Conservation (phyloP, 106 monocot genomes). For the Narthecium ossifragum region DNA sequence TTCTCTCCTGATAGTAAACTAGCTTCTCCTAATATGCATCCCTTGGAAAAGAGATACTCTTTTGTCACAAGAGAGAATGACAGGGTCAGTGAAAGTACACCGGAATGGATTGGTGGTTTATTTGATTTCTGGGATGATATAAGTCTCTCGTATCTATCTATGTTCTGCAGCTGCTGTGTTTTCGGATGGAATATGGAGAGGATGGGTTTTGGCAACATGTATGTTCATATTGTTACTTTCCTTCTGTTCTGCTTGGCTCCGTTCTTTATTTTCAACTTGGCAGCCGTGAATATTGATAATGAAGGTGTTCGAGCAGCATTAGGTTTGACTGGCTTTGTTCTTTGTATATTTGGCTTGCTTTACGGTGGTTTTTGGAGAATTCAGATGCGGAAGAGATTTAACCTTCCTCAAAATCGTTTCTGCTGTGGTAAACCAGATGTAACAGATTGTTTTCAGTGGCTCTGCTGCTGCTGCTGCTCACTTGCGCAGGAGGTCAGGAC, state of each 20-base stretch:
- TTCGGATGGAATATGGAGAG: conserved; percentile 61
- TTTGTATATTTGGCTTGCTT: conserved; percentile 38
- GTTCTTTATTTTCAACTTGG: conserved; percentile 50
- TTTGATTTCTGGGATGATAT: conserved; percentile 51
- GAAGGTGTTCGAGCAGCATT: conserved; percentile 32
- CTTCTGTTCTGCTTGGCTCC: conserved; percentile 40
- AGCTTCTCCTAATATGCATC: not conserved
- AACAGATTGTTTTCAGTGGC: conserved; percentile 49
- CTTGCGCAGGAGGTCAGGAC: conserved; percentile 59
- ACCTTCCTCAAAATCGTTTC: conserved; percentile 36
- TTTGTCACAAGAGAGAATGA: conserved; percentile 25
- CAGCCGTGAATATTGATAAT: conserved; percentile 38
- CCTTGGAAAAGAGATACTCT: conserved; percentile 32
- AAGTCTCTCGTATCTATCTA: conserved; percentile 31
- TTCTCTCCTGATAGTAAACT: not conserved
- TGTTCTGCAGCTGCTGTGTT: conserved; percentile 47
- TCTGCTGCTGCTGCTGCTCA: conserved; percentile 35
- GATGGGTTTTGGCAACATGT: conserved; percentile 53
- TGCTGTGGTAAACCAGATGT: conserved; percentile 30
- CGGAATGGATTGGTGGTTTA: conserved; percentile 40
- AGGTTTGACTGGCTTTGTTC: conserved; percentile 32
- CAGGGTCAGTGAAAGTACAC: conserved; percentile 20
- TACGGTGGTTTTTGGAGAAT: conserved; percentile 61
- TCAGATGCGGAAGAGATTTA: conserved; percentile 46
- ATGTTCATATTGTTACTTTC: conserved; percentile 49